Percentiles rank a stretch among this genome's conserved stretches.
phyloP scores from a whole-genome alignment of 129 eudicot species.

The Solidago caesia region DNA sequence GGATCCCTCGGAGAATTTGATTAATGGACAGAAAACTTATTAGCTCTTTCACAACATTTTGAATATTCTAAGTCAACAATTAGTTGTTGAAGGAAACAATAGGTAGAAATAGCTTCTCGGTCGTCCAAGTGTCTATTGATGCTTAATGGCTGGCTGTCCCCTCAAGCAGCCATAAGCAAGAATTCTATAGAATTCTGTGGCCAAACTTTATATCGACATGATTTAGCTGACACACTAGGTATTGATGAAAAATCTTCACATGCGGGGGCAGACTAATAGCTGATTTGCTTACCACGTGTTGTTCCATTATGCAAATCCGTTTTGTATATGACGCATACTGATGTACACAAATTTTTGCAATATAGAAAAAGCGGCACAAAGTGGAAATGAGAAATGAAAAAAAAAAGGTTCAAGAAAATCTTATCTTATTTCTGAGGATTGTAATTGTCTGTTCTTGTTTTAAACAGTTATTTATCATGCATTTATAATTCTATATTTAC shows the following conservation, averaged over 20 bases:
- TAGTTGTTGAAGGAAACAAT: not conserved
- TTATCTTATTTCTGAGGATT: not conserved
- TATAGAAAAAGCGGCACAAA: not conserved
- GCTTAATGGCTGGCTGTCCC: not conserved
- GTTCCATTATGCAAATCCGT: not conserved
- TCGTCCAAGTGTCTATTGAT: not conserved
- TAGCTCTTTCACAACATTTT: not conserved
- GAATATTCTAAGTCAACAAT: not conserved
- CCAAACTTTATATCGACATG: not conserved
- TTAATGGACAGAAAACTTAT: not conserved
- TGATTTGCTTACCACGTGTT: not conserved
- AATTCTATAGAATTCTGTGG: not conserved
- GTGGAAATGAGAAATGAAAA: not conserved
- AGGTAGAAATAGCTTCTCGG: not conserved
- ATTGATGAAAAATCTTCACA: not conserved
- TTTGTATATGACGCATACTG: not conserved
- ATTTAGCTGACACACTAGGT: not conserved
- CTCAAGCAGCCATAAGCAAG: not conserved
- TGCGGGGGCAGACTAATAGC: not conserved
- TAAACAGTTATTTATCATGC: not conserved
- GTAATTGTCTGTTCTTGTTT: not conserved
- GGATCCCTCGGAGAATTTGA: not conserved
- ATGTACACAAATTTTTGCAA: not conserved
- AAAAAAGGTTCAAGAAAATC: not conserved
- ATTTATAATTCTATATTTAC: not conserved